Conservation (phyloP, 441 rosid species). For the Euphorbia celastroides region DNA sequence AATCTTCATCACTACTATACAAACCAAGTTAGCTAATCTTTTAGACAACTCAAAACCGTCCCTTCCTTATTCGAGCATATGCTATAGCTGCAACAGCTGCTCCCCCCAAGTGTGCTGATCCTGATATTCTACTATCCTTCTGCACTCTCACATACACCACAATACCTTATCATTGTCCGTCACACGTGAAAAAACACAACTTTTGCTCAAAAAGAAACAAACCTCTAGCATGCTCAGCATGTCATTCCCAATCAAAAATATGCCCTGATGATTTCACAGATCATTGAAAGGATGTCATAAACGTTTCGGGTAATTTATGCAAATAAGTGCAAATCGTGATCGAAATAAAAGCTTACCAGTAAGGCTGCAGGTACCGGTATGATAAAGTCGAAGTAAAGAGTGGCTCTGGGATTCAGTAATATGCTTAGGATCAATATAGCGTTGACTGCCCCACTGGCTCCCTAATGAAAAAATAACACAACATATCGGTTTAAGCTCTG, state of each 20-base stretch:
- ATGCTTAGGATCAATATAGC: slow-evolving; percentile 85
- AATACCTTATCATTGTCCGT: too few species aligned
- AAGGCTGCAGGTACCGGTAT: slow-evolving; percentile 94
- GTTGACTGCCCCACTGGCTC: slow-evolving; percentile 91
- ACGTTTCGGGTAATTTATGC: neutral
- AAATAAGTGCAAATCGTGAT: slow-evolving; percentile 3
- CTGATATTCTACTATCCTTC: neutral
- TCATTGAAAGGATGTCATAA: slow-evolving; percentile 13
- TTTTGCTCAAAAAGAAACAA: neutral
- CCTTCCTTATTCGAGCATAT: neutral
- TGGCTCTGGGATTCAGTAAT: slow-evolving; percentile 70
- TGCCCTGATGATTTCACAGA: slow-evolving; percentile 41
- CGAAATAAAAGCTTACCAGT: slow-evolving; percentile 41
- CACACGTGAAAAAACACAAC: neutral
- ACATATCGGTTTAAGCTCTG: neutral
- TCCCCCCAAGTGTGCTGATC: neutral
- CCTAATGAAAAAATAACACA: slow-evolving; percentile 31
- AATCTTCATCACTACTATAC: too few species aligned
- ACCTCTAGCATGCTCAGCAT: slow-evolving; percentile 70
- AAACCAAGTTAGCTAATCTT: neutral
- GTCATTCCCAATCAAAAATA: slow-evolving; percentile 77
- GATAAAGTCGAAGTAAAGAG: slow-evolving; percentile 55
- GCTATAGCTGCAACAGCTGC: neutral
- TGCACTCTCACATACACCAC: neutral
- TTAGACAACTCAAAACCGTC: neutral